Evolutionary conservation across 371 early-diverging fungal genomes (phyloP), one percentile per base, ranked within the genome.

Genomic region (Mortierella sp.): DNA sequence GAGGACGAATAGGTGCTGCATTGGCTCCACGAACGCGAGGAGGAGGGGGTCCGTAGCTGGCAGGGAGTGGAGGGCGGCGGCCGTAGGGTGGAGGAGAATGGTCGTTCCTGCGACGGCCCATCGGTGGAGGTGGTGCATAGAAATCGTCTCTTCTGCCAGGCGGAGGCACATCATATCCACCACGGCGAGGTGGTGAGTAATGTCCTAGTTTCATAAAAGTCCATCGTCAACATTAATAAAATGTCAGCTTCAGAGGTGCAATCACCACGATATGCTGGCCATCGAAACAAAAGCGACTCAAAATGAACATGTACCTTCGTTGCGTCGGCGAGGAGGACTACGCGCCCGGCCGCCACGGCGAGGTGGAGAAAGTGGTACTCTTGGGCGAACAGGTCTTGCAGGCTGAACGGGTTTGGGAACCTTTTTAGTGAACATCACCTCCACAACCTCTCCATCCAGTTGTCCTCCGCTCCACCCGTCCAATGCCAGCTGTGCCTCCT

Each of bases 401-500:
- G 71, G 24, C 2, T 60, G 58, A 38, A 51, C 65, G n/a, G 81
- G 75, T 11, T 58, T 74, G 24, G 56, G 55, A 21, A 75, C 35
- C 71, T 77, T 86, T 12, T 77, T 72, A 8, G 80, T 71, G 65
- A 86, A 82, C 21, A 48, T 18, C 21, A 77, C 80, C 43, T 77
- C 75, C 2, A 86, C 72, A 32, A 86, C 72, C 63, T 91, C 89
- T 44, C 92, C 92, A 86, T 92, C 93, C 85, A 92, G 81, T 83
- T 92, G 92, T 63, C 91, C 93, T 60, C 89, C 90, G 74, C 92
- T 89, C 92, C 92, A 92, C 51, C 88, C 89, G 32, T 89, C 89
- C 21, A 93, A 81, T n/a, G 92, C 92, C 75, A 88, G 81, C 41
- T 89, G 85, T 11, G 92, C 91, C 11, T 91, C 92, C 72, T 91